Evolutionary conservation across 2,329 filamentous ascomycete species (phyloP).

Genomic region (Orbilia brochopaga): DNA sequence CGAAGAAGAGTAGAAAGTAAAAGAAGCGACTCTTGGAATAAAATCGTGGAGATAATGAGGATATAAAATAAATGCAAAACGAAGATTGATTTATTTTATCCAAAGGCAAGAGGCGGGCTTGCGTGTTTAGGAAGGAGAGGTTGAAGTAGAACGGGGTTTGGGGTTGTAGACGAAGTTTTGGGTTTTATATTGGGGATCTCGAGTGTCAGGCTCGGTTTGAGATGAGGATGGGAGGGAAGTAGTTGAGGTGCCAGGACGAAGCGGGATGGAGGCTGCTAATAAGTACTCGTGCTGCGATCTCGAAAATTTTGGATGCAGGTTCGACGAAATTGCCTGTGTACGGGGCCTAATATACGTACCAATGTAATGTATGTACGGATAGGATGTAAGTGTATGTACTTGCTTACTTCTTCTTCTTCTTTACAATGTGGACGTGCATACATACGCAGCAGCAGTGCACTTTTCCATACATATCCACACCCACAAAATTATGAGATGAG

Average conservation of each 20-base stretch:
- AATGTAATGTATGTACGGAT: conserved; percentile 3
- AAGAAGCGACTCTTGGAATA: no score
- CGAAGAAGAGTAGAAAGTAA: no score
- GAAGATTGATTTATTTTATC: not conserved
- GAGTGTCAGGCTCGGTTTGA: conserved; percentile 47
- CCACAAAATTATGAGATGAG: no score
- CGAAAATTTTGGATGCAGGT: conserved; percentile 35
- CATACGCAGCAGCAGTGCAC: no score
- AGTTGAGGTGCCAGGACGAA: conserved; percentile 41
- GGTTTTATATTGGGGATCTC: conserved; percentile 45
- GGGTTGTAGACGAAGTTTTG: conserved; percentile 30
- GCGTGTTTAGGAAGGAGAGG: conserved; percentile 46
- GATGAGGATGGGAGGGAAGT: conserved; percentile 42
- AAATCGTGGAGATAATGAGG: no score
- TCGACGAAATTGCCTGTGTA: conserved; percentile 24
- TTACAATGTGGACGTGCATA: no score
- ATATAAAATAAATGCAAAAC: no score
- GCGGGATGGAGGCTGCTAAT: conserved; percentile 50
- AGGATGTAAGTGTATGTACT: not conserved
- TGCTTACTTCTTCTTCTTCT: no score
- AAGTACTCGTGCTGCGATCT: conserved; percentile 50
- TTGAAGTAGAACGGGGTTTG: conserved; percentile 7
- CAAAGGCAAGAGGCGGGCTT: conserved; percentile 24
- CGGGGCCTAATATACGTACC: no score
- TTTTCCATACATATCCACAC: no score